phyloP scores from a whole-genome alignment of 2,329 filamentous ascomycete species.

The Fusarium nodosum region DNA sequence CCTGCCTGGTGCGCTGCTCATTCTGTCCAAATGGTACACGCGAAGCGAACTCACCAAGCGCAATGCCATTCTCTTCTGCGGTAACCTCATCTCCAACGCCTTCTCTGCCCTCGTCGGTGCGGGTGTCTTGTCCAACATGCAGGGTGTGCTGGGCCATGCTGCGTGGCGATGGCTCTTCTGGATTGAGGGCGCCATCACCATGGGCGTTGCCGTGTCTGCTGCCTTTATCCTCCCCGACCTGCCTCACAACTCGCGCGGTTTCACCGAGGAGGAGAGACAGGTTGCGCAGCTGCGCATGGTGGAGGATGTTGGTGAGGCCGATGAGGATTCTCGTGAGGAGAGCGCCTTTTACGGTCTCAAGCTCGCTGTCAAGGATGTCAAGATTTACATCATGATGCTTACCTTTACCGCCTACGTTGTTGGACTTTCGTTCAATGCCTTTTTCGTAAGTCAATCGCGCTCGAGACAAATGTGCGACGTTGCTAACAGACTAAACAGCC shows the following conservation, averaged over 20 bases:
- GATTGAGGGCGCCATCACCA: constrained; percentile 69
- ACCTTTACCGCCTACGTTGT: constrained; percentile 73
- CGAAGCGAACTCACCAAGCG: constrained; percentile 67
- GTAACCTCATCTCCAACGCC: constrained; percentile 71
- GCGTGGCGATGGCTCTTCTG: constrained; percentile 74
- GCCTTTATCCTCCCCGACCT: constrained; percentile 67
- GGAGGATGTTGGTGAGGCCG: constrained; percentile 70
- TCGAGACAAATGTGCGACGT: not conserved
- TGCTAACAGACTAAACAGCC: constrained; percentile 48
- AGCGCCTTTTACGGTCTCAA: constrained; percentile 66
- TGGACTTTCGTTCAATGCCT: constrained; percentile 70
- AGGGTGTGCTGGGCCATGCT: constrained; percentile 65
- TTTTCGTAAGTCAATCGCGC: constrained; percentile 56
- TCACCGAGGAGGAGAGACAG: constrained; percentile 69
- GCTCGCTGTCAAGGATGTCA: constrained; percentile 71
- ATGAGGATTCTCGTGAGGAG: constrained; percentile 64
- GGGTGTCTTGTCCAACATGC: constrained; percentile 70
- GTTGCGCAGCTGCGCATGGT: constrained; percentile 68
- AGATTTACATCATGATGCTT: constrained; percentile 75
- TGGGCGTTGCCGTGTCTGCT: constrained; percentile 62
- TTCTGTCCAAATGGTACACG: constrained; percentile 77
- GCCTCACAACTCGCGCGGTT: constrained; percentile 69
- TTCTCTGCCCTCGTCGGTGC: constrained; percentile 71
- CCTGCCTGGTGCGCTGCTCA: constrained; percentile 72
- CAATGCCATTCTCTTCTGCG: constrained; percentile 71